phyloP scores from a whole-genome alignment of 495 filamentous ascomycete species.

The Aspergillus indologenus region DNA sequence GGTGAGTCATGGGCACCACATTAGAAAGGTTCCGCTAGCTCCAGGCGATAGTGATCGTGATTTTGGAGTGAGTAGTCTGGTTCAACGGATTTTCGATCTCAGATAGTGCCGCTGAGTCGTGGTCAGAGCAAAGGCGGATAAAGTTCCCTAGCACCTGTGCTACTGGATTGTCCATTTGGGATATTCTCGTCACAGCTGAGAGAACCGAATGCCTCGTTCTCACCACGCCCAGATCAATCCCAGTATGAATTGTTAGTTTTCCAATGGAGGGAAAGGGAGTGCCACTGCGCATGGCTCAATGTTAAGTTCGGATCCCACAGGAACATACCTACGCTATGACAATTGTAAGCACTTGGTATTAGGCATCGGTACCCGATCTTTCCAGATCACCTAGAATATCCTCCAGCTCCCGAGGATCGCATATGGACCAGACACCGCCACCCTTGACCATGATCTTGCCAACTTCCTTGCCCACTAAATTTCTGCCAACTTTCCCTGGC shows the following conservation, averaged over 20 bases:
- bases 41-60: not conserved
- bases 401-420: conserved; percentile 76
- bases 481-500: conserved; percentile 90
- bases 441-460: conserved; percentile 78
- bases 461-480: conserved; percentile 93
- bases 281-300: not conserved
- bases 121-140: too few relatives aligned
- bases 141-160: too few relatives aligned
- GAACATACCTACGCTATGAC: not conserved
- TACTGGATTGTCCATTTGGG: too few relatives aligned
- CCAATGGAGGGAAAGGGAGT: not conserved
- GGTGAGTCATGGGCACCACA: conserved; percentile 65
- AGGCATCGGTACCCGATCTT: conserved; percentile 56
- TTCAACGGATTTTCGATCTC: not conserved
- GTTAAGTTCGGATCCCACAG: not conserved
- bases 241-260: not conserved
- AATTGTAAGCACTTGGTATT: conserved; percentile 20
- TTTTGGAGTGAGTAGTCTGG: not conserved
- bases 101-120: too few relatives aligned
- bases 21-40: too few relatives aligned
- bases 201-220: too few relatives aligned
- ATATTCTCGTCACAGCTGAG: too few relatives aligned
- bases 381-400: conserved; percentile 69
- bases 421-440: conserved; percentile 92
- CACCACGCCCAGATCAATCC: not conserved